These are phyloP conservation scores for Meredithiella fracta DNA, from an alignment of 2,329 filamentous ascomycete genomes.

Conservation along the genomic window DNA sequence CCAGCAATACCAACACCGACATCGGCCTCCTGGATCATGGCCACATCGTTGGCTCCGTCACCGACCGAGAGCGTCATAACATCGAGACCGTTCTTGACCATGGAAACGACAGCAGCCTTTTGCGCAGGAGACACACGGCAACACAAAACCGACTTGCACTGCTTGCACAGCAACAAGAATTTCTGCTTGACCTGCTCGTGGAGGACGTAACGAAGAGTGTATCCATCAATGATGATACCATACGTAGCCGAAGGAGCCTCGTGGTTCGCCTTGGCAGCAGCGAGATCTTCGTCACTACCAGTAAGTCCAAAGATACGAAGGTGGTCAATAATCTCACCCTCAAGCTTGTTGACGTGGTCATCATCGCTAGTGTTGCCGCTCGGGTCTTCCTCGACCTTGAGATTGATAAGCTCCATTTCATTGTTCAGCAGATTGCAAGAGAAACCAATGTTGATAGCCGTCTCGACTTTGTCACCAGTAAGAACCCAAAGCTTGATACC, in stretches of 20 bases:
- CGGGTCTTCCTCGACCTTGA: conserved; percentile 69
- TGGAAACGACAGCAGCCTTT: conserved; percentile 88
- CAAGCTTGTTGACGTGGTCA: conserved; percentile 39
- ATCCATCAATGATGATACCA: conserved; percentile 86
- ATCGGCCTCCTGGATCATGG: conserved; percentile 95
- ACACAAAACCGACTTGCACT: conserved; percentile 90
- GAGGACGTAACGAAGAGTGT: conserved; percentile 76
- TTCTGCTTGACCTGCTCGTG: conserved; percentile 72
- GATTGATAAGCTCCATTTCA: conserved; percentile 87
- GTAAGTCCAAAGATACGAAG: conserved; percentile 59
- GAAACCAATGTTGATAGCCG: conserved; percentile 98
- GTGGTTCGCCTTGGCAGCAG: conserved; percentile 63
- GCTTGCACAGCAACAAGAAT: conserved; percentile 88
- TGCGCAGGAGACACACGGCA: conserved; percentile 94
- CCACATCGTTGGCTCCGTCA: conserved; percentile 88
- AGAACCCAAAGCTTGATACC: conserved; percentile 98
- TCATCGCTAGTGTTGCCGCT: conserved; percentile 31
- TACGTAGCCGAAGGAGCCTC: conserved; percentile 76
- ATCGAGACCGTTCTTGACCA: conserved; percentile 89
- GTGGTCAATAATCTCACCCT: conserved; percentile 57
- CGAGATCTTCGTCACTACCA: conserved; percentile 73
- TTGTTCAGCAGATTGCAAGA: conserved; percentile 96
- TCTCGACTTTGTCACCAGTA: conserved; percentile 97
- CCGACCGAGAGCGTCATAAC: conserved; percentile 82
- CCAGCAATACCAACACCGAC: conserved; percentile 93